These are phyloP conservation scores for Berberis vulgaris DNA, from an alignment of 164 flowering plant species.

Conservation along the genomic window DNA sequence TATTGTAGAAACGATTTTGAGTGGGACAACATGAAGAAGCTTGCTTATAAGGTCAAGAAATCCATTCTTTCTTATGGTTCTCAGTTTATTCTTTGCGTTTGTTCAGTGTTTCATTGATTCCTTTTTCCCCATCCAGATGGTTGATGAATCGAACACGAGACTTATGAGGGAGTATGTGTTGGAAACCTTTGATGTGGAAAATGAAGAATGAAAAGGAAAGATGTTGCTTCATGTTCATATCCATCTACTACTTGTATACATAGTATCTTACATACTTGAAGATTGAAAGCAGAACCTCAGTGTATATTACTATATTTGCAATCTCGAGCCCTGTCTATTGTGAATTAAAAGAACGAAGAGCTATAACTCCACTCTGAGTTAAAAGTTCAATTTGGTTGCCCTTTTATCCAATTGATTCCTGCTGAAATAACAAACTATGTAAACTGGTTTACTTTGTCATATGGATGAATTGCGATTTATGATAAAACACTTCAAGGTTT, in stretches of 20 bases:
- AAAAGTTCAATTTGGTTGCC: too few relatives aligned
- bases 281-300: background rate
- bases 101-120: background rate
- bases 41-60: conserved; percentile 44
- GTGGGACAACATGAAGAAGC: conserved; percentile 79
- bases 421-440: too few relatives aligned
- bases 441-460: too few relatives aligned
- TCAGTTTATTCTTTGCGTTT: background rate
- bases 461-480: too few relatives aligned
- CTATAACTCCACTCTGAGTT: too few relatives aligned
- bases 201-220: conserved; percentile 18
- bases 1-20: conserved; percentile 81
- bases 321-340: background rate
- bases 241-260: background rate
- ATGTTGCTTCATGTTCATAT: background rate
- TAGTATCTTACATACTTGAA: background rate
- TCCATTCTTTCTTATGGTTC: background rate
- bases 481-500: too few relatives aligned
- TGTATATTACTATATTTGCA: background rate
- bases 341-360: too few relatives aligned
- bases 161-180: conserved; percentile 77
- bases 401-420: too few relatives aligned
- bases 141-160: conserved; percentile 64
- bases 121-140: conserved; percentile 39
- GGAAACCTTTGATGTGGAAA: conserved; percentile 56